Conservation (phyloP, 2,329 filamentous ascomycete genomes). For the Falciphora oryzae region DNA sequence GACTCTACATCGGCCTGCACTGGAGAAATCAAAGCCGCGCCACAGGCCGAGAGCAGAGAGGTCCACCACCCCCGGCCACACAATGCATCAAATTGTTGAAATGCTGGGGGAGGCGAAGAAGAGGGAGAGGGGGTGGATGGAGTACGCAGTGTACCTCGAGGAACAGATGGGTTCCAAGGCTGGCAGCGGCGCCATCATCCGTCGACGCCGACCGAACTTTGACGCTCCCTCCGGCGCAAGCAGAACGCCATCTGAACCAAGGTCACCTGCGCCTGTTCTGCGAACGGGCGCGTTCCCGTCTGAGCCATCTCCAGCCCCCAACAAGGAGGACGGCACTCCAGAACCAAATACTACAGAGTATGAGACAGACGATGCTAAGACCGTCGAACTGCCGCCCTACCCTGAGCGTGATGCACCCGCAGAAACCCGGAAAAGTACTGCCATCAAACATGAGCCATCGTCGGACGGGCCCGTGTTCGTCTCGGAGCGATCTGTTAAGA, state of each 20-base stretch:
- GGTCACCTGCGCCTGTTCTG: not conserved
- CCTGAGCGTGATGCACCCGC: not conserved
- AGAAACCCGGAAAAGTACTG: not conserved
- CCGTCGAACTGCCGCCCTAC: no score
- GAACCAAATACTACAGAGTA: not conserved
- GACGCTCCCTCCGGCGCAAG: not conserved
- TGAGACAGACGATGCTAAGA: not conserved
- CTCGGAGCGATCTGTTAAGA: conserved; percentile 43
- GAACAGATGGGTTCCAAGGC: conserved; percentile 4
- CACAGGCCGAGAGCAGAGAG: not conserved
- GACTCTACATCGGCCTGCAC: no score
- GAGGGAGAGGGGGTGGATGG: conserved; percentile 2
- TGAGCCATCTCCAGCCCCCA: not conserved
- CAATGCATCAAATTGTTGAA: not conserved
- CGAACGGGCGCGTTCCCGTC: no score
- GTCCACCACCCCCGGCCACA: not conserved
- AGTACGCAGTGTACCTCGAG: conserved; percentile 13
- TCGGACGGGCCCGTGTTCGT: conserved; percentile 48
- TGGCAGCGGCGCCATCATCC: not conserved
- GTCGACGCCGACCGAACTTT: not conserved
- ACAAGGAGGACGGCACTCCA: not conserved
- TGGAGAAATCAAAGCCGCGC: not conserved
- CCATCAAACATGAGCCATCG: conserved; percentile 46
- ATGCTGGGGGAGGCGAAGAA: not conserved
- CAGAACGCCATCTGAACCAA: not conserved